Base-by-base conservation (phyloP, 2,329 filamentous ascomycete species). In the Aspergillus brasiliensis region DNA sequence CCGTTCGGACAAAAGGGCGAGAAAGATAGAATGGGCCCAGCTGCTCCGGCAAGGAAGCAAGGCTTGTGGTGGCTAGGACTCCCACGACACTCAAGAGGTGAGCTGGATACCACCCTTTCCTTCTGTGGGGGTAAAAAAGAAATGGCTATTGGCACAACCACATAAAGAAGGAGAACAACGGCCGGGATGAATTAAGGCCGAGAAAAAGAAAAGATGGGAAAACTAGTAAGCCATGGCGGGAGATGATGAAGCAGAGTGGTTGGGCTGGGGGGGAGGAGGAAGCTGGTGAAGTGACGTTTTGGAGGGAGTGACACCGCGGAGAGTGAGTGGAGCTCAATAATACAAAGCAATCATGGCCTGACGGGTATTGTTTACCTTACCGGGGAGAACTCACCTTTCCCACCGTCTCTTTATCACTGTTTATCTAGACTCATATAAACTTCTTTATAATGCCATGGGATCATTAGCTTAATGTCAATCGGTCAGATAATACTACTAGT, bases 91-190 rank as follows among this genome's bases (percentile, higher is more conserved):
- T 54, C 17, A 55, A 54, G 38, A 27, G 51, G 27, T 19, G 38
- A 40, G 52, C 52, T 55, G 52, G 52, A 34, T 8, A 38, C 19
- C 52, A 46, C 38, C 52, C n/a, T 28, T 42, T 44, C 21, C 38
- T 42, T 17, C 25, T 5, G n/a, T 19, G 44, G 15, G 51, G 23
- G 10, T 31, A 2, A 11, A 28, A 23, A 15, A 21, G 19, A 19
- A 27, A 19, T n/a, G 23, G 23, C 23, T 31, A 28, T 55, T 46
- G 38, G 38, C 40, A 44, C 40, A n/a, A 44, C 38, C 52, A 51
- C 54, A 42, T 48, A 46, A 51, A 51, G 31, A 34, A 17, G 42
- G n/a, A 13, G 4, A 17, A 25, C n/a, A n/a, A 13, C 17, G 34
- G 17, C 23, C 19, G 23, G 37, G 8, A 10, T 28, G 38, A 28